Evolutionary conservation across 208 protist genomes (phyloP), one percentile per base, ranked within the genome.

Genomic region (Leishmania tarentolae): DNA sequence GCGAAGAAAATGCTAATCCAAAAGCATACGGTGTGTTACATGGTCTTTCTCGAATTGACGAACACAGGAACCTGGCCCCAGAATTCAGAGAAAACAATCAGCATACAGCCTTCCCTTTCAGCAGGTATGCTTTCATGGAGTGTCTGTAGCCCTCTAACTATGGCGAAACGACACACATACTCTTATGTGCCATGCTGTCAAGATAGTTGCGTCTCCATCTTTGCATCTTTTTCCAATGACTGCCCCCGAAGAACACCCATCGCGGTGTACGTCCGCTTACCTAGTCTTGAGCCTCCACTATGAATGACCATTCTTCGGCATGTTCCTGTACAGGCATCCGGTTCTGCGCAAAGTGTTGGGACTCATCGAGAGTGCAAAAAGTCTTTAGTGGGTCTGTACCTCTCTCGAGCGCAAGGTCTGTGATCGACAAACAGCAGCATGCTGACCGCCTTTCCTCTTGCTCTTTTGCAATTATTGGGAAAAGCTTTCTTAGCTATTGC

Each of bases 281-380:
- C 56, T 44, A 35, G 42, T 50, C 1, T 61, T 57, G 46, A 53
- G 35, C 31, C 47, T 28, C 13, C 56, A n/a, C 31, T n/a, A 77
- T 77, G 74, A 28, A 40, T 8, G 31, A 50, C 0, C 44, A 21
- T 42, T 31, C 50, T n/a, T 71, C 83, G 37, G 28, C 50, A 11
- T 97, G 94, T 78, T 78, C 76, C 21, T 97, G 94, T 61, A 89
- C 77, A 52, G 94, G 94, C 17, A 95, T 97, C 81, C 92, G 94
- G 8, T 94, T 90, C 75, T 97, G 94, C 75, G 76, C 81, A 0
- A 83, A 79, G 52, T 97, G 94, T 72, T 73, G 81, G 9, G 70
- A 88, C 42, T 89, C 80, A 46, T 85, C 88, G 11, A 85, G 94
- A 57, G 94, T 92, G 7, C 83, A 87, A 35, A n/a, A 85, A 15